Evolutionary conservation across 2,329 filamentous ascomycete species (phyloP).

Genomic region (Aspergillus sp.): DNA sequence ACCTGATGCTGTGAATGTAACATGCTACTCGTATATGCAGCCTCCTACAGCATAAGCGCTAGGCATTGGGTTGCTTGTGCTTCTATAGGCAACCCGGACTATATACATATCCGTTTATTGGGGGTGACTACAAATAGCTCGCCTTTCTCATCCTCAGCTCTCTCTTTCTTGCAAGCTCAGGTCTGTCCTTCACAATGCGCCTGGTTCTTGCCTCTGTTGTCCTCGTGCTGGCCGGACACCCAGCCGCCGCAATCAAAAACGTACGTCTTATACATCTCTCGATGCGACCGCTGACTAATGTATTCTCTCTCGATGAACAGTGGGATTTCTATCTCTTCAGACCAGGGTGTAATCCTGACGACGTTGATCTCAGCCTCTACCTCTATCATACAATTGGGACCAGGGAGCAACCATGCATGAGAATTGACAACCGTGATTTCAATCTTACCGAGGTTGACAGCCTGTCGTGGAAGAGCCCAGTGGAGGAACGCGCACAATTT

Average conservation of each 20-base stretch:
- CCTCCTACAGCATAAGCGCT: too few relatives aligned
- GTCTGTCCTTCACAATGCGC: neutral
- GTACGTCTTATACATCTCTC: neutral
- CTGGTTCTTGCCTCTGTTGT: neutral
- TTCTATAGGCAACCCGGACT: too few relatives aligned
- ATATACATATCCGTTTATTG: neutral
- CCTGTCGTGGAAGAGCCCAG: constrained; percentile 1
- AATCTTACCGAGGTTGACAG: neutral
- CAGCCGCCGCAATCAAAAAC: neutral
- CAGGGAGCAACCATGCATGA: neutral
- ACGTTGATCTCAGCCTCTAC: neutral
- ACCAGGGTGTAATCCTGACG: neutral
- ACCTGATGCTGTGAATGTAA: too few relatives aligned
- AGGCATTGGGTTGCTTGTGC: too few relatives aligned
- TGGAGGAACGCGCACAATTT: neutral
- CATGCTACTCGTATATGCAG: too few relatives aligned
- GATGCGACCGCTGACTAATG: neutral
- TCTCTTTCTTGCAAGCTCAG: neutral
- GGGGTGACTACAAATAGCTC: neutral
- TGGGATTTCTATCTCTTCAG: constrained; percentile 1
- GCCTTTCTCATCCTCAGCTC: neutral
- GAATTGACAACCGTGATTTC: neutral
- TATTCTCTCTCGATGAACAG: neutral
- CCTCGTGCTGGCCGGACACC: neutral
- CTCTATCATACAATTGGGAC: neutral